Evolutionary conservation across 108 stramenopile genomes (phyloP).

Genomic region (Bacterosira constricta): DNA sequence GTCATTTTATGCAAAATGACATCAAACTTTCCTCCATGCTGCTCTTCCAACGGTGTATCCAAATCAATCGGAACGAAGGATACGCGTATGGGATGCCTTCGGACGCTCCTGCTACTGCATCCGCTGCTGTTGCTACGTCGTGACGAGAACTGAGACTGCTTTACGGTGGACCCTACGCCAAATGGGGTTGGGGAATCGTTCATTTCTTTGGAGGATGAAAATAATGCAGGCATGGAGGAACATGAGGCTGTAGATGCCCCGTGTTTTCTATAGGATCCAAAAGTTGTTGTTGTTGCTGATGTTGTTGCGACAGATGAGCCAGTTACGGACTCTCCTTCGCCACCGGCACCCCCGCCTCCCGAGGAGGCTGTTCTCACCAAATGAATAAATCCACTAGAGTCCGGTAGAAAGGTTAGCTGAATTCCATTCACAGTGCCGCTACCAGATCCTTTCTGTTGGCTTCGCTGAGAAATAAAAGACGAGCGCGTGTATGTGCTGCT

Average conservation of each 20-base stretch:
- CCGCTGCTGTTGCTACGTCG: background rate
- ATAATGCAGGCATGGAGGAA: background rate
- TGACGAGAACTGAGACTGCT: background rate
- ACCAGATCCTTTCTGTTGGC: constrained; percentile 8
- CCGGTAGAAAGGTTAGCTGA: constrained; percentile 44
- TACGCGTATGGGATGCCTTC: constrained; percentile 62
- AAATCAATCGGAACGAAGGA: constrained; percentile 85
- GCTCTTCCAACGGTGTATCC: constrained; percentile 76
- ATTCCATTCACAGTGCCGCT: background rate
- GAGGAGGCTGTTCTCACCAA: constrained; percentile 13
- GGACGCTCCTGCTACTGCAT: background rate
- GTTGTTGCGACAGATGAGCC: constrained; percentile 12
- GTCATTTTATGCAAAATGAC: constrained; percentile 87
- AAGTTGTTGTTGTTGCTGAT: constrained; percentile 8
- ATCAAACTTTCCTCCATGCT: constrained; percentile 84
- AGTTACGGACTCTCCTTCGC: constrained; percentile 1
- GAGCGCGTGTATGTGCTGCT: constrained; percentile 21
- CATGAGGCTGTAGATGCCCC: background rate
- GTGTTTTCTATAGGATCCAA: constrained; percentile 2
- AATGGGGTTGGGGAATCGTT: background rate
- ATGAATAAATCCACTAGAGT: constrained; percentile 32
- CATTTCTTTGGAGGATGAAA: background rate
- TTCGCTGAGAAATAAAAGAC: constrained; percentile 27
- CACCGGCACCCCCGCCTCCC: background rate
- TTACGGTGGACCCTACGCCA: background rate